Evolutionary conservation across 768 basidiomycete species (phyloP).

Genomic region (Psilocybe sp.): DNA sequence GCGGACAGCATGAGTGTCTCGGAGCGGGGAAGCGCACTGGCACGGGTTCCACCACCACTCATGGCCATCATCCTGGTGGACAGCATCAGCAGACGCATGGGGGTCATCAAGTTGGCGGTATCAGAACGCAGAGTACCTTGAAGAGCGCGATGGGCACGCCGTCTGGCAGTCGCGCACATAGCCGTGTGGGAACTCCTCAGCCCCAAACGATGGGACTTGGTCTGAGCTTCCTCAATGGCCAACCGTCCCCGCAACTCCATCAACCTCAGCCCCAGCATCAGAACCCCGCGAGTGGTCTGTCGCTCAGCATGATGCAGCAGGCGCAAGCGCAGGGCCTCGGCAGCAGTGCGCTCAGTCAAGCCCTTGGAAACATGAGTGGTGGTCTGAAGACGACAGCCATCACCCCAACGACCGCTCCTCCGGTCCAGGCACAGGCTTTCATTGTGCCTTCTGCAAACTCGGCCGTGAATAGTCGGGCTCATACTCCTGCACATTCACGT

Average conservation of each 20-base stretch:
- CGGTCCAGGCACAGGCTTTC: conserved; percentile 16
- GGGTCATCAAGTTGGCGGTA: conserved; percentile 4
- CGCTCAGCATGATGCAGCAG: conserved; percentile 6
- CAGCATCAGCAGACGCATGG: conserved; percentile 2
- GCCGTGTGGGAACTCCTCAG: conserved; percentile 34
- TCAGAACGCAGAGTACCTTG: background rate
- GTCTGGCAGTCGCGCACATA: conserved; percentile 27
- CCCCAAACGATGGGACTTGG: conserved; percentile 5
- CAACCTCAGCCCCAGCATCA: too few species aligned
- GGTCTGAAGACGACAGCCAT: conserved; percentile 16
- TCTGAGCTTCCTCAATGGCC: background rate
- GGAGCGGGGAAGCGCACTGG: conserved; percentile 20
- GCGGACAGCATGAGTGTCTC: conserved; percentile 56
- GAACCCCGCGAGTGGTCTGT: background rate
- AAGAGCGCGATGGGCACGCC: conserved; percentile 32
- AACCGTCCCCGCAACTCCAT: too few species aligned
- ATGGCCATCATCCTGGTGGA: conserved; percentile 2
- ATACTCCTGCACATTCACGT: background rate
- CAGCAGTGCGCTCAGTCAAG: conserved; percentile 21
- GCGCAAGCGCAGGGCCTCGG: conserved; percentile 27
- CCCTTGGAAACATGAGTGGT: conserved; percentile 13
- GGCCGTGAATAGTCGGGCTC: background rate
- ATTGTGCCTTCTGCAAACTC: conserved; percentile 8
- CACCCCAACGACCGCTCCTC: conserved; percentile 12
- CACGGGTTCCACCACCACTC: background rate